These are phyloP conservation scores for Pelargonium australe DNA, from an alignment of 441 rosid genomes.

Conservation along the genomic window DNA sequence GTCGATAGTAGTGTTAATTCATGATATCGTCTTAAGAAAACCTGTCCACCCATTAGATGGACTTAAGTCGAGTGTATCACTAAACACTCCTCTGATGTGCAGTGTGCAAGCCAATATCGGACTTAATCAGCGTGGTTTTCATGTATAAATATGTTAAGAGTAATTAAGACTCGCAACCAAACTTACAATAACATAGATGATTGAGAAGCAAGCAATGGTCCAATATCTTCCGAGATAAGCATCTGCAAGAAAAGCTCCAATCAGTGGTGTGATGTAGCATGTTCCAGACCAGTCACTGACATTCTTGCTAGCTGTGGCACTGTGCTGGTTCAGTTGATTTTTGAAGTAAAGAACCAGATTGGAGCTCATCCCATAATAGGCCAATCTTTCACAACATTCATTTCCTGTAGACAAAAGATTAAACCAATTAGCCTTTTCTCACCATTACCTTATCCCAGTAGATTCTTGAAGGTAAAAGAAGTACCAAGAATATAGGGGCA, in stretches of 20 bases:
- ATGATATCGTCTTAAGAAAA: too few relatives aligned
- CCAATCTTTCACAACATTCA: slow-evolving; percentile 90
- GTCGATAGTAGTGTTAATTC: too few relatives aligned
- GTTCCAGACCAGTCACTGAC: slow-evolving; percentile 94
- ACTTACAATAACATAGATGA: slow-evolving; percentile 69
- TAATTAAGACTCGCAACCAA: too few relatives aligned
- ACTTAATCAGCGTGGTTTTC: too few relatives aligned
- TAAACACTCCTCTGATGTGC: too few relatives aligned
- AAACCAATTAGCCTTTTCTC: background rate
- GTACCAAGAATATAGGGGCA: slow-evolving; percentile 86
- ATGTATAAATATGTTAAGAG: too few relatives aligned
- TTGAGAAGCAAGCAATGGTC: slow-evolving; percentile 72
- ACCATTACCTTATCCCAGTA: background rate
- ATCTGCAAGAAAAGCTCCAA: slow-evolving; percentile 94
- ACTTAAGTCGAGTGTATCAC: too few relatives aligned
- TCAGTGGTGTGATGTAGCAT: slow-evolving; percentile 73
- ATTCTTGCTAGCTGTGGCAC: slow-evolving; percentile 67
- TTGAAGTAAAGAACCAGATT: slow-evolving; percentile 77
- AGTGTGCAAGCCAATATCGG: too few relatives aligned
- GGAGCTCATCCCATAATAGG: slow-evolving; percentile 95
- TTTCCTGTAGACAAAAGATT: slow-evolving; percentile 40
- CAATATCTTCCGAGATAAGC: slow-evolving; percentile 81
- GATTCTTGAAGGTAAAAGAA: background rate
- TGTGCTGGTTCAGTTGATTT: slow-evolving; percentile 56
- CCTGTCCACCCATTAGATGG: too few relatives aligned